Evolutionary conservation across 306 rosid species (phyloP).

Genomic region (Cicer bijugum): DNA sequence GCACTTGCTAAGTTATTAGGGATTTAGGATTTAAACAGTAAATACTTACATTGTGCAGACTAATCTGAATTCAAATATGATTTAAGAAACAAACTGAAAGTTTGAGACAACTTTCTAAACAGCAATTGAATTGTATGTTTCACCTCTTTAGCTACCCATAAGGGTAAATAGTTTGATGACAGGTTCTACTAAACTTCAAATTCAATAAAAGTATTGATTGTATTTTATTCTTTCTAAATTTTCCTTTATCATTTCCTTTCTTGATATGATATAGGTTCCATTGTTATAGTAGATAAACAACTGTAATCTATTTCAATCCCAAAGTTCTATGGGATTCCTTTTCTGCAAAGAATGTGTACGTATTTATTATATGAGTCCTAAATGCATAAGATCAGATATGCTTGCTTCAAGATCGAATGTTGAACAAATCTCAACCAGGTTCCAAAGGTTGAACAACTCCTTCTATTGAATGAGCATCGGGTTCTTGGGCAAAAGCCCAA

Average conservation of each 20-base stretch:
- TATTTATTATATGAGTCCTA: neutral
- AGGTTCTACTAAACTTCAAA: constrained; percentile 18
- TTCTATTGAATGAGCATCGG: neutral
- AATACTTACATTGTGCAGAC: constrained; percentile 13
- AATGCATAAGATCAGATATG: constrained; percentile 19
- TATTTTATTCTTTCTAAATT: neutral
- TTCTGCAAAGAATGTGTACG: constrained; percentile 4
- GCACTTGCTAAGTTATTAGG: constrained; percentile 15
- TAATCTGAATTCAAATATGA: constrained; percentile 26
- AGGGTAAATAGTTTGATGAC: neutral
- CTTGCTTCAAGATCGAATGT: constrained; percentile 2
- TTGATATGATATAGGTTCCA: neutral
- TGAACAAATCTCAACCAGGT: neutral
- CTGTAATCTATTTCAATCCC: constrained; percentile 8
- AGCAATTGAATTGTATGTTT: constrained; percentile 30
- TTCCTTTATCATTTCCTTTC: constrained; percentile 16
- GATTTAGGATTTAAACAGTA: constrained; percentile 26
- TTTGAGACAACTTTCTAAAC: constrained; percentile 28
- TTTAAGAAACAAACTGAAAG: constrained; percentile 13
- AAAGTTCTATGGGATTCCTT: constrained; percentile 2
- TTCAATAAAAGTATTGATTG: neutral
- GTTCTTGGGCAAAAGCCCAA: neutral
- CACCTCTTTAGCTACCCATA: constrained; percentile 12
- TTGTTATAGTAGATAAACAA: neutral
- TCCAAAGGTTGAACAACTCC: neutral